Base-by-base conservation (phyloP, 1,284 basidiomycete species). In the Marasmius fiardii region DNA sequence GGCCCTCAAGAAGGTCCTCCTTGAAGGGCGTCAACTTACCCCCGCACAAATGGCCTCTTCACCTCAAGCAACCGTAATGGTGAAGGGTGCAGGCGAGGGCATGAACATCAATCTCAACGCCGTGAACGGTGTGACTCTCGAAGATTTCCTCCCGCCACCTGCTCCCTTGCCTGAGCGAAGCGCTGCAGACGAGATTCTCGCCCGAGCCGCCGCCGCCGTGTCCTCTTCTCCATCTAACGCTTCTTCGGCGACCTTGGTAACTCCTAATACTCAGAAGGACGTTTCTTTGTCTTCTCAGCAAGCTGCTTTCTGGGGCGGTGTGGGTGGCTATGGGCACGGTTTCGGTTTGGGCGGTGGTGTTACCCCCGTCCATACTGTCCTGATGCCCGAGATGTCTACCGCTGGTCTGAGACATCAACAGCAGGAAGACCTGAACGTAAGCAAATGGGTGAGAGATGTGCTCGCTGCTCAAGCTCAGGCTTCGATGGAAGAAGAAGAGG, bases 261-360 rank as follows among this genome's bases (percentile, higher is more conserved):
- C 83, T 1, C 85, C 88, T 41, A 95, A 95, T 68, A 86, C 87
- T 0, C 82, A 88, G 64, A 96, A 96, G 67, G 94, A 96, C 65
- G 73, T 94, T 5, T 81, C 90, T 1, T 3, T 82, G 10, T 31
- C 28, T 82, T 24, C 76, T 80, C 53, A 68, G 83, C 58, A 53
- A 49, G 34, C 52, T 58, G 71, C 52, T 4, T 93, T 93, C 78
- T 94, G 92, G 92, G 90, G 87, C 45, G 87, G 87, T 61, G 21
- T 62, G 54, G 59, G 66, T 70, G 54, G 69, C 67, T 10, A 59
- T 70, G 59, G 71, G 59, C 23, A 71, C 28, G 70, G 71, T 14
- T 61, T 73, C 51, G 69, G 75, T 33, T 74, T 78, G 52, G 86
- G 86, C 56, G 90, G 90, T 2, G 59, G 59, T 4, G 80, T 89